Evolutionary conservation across 306 rosid species (phyloP).

Genomic region (Fagus crenata): DNA sequence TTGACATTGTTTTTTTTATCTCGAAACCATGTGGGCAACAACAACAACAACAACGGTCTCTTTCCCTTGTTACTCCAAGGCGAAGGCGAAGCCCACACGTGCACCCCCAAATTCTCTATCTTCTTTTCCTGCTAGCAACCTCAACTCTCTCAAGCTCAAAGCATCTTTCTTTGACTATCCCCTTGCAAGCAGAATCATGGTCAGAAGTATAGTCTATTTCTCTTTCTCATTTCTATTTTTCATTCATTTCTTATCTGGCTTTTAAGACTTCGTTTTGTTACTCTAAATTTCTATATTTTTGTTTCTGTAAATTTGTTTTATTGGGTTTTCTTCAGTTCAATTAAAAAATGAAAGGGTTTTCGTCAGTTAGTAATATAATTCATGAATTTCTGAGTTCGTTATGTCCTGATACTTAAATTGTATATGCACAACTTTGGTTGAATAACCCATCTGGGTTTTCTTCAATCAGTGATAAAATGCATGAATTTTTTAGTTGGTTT

Average conservation of each 20-base stretch:
- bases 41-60: constrained; percentile 20
- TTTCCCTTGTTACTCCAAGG: constrained; percentile 25
- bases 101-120: neutral
- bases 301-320: no score
- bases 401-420: neutral
- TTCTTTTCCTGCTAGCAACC: neutral
- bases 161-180: constrained; percentile 64
- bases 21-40: neutral
- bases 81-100: constrained; percentile 12
- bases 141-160: constrained; percentile 41
- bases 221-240: neutral
- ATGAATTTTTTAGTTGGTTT: neutral
- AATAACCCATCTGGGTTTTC: neutral
- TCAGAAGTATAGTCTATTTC: constrained; percentile 46
- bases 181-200: constrained; percentile 74
- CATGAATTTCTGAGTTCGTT: neutral
- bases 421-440: neutral
- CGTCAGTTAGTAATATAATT: no score
- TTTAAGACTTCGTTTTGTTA: neutral
- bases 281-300: neutral
- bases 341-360: no score
- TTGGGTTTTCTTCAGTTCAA: no score
- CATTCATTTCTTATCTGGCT: neutral
- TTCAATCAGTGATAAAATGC: neutral
- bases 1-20: neutral